A percentile compares a stretch with the other conserved stretches of the same genome.
Evolutionary conservation across 805 yeast genomes (phyloP).

Genomic region (Yarrowia keelungensis): DNA sequence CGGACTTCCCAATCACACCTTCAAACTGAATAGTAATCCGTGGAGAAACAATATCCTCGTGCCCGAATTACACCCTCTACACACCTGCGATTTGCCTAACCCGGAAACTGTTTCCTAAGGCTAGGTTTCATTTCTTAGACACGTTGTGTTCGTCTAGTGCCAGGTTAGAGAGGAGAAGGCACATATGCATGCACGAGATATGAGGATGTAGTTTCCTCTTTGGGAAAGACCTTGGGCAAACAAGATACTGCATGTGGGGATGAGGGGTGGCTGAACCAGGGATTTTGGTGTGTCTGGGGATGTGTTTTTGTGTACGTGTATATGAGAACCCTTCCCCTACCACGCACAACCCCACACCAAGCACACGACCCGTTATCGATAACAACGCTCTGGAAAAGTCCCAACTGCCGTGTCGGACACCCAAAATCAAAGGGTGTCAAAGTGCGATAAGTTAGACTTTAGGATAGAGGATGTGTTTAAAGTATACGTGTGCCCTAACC

Average conservation of each 20-base stretch:
- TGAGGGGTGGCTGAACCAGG: neutral
- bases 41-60: neutral
- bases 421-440: constrained; percentile 2
- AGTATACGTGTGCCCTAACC: constrained; percentile 18
- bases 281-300: too few relatives aligned
- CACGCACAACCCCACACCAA: too few relatives aligned
- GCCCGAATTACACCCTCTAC: too few relatives aligned
- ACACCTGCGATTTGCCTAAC: neutral
- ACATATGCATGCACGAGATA: constrained; percentile 33
- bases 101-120: neutral
- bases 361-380: constrained; percentile 4
- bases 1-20: too few relatives aligned
- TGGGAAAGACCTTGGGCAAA: constrained; percentile 10
- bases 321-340: too few relatives aligned
- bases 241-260: constrained; percentile 9
- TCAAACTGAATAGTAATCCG: neutral
- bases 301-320: too few relatives aligned
- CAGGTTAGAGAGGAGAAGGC: neutral
- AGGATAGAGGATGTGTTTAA: constrained; percentile 18
- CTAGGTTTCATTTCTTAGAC: neutral
- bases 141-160: neutral
- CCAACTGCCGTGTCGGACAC: constrained; percentile 14
- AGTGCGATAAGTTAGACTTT: constrained; percentile 20
- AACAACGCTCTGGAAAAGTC: constrained; percentile 17
- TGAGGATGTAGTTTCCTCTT: constrained; percentile 32